These are phyloP conservation scores for Starmera pachycereana DNA, from an alignment of 805 yeast species.

Conservation along the genomic window DNA sequence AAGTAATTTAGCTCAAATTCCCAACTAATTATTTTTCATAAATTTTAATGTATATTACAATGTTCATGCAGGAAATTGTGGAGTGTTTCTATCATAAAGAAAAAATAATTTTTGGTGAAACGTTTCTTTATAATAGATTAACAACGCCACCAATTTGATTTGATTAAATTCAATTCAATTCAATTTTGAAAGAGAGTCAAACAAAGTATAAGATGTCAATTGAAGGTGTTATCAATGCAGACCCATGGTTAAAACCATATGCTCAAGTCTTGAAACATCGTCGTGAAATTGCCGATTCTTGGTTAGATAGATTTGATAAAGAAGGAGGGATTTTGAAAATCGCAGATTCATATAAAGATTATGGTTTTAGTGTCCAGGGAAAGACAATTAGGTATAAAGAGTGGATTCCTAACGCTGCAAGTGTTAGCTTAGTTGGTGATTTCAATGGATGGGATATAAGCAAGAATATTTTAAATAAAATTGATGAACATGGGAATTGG, in stretches of 20 bases:
- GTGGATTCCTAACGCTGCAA: constrained; percentile 83
- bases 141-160: too few relatives aligned
- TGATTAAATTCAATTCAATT: too few relatives aligned
- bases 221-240: constrained; percentile 57
- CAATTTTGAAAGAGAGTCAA: too few relatives aligned
- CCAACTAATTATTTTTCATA: too few relatives aligned
- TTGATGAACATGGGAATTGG: constrained; percentile 66
- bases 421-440: constrained; percentile 80
- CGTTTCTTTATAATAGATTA: too few relatives aligned
- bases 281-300: constrained; percentile 51
- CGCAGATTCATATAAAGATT: constrained; percentile 64
- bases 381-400: constrained; percentile 58
- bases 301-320: constrained; percentile 44
- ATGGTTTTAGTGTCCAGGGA: constrained; percentile 67
- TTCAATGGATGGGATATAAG: constrained; percentile 75
- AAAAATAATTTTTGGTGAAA: too few relatives aligned
- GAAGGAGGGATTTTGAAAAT: constrained; percentile 63
- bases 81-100: too few relatives aligned
- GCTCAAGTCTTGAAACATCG: constrained; percentile 59
- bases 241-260: constrained; percentile 82
- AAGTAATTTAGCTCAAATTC: too few relatives aligned
- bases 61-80: too few relatives aligned
- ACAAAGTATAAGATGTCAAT: constrained; percentile 18
- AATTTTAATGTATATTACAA: too few relatives aligned
- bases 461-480: constrained; percentile 40